Evolutionary conservation across 306 rosid genomes (phyloP).

Genomic region (Citrullus amarus): DNA sequence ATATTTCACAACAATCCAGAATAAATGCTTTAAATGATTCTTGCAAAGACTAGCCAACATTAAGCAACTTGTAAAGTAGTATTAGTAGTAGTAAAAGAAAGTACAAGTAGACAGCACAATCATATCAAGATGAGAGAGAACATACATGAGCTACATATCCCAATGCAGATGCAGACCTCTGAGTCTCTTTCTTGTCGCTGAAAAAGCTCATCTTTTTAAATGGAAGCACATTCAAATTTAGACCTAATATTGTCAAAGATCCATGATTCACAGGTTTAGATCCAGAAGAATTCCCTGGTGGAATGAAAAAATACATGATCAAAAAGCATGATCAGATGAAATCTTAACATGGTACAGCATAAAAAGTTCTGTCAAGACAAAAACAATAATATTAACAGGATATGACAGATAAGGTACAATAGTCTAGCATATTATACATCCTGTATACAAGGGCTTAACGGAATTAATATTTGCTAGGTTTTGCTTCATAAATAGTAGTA

Average conservation of each 20-base stretch:
- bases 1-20: neutral
- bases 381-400: neutral
- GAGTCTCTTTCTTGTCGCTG: conserved; percentile 88
- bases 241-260: conserved; percentile 76
- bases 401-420: neutral
- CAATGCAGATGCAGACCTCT: conserved; percentile 79
- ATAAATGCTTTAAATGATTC: neutral
- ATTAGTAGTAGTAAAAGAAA: neutral
- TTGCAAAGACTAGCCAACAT: neutral
- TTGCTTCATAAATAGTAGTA: neutral
- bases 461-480: neutral
- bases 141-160: conserved; percentile 91
- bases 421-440: neutral
- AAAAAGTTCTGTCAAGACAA: neutral
- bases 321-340: conserved; percentile 2
- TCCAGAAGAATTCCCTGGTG: conserved; percentile 51
- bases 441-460: neutral
- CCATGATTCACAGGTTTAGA: conserved; percentile 56
- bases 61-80: neutral
- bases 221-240: conserved; percentile 68
- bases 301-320: neutral
- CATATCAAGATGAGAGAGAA: conserved; percentile 7
- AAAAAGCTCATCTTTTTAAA: conserved; percentile 76
- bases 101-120: neutral
- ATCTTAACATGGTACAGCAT: neutral